Evolutionary conservation across 805 yeast genomes (phyloP).

Genomic region (Hanseniaspora lindneri): DNA sequence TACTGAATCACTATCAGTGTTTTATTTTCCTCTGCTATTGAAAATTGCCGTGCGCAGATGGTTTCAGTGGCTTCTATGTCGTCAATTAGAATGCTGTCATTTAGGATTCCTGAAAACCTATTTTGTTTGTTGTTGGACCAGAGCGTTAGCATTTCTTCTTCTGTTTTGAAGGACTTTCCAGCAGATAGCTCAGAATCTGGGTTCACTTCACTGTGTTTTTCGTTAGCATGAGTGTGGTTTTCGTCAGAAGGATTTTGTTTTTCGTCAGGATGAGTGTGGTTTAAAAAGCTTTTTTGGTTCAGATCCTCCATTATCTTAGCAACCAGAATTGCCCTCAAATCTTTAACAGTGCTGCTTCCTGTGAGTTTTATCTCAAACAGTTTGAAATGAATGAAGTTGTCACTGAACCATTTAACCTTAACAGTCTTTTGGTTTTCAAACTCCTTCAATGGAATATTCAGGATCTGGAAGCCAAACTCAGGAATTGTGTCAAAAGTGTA

Average conservation of each 20-base stretch:
- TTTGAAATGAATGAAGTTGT: slow-evolving; percentile 59
- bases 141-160: slow-evolving; percentile 26
- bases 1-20: slow-evolving; percentile 65
- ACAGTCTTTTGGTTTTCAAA: slow-evolving; percentile 63
- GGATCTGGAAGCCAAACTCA: slow-evolving; percentile 58
- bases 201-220: too few relatives aligned
- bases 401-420: slow-evolving; percentile 59
- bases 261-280: slow-evolving; percentile 26
- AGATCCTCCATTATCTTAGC: too few relatives aligned
- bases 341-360: slow-evolving; percentile 42
- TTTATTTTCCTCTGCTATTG: slow-evolving; percentile 28
- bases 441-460: slow-evolving; percentile 62
- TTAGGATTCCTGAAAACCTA: slow-evolving; percentile 30
- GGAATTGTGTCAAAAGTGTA: slow-evolving; percentile 30
- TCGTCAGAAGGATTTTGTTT: too few relatives aligned
- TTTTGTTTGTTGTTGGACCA: slow-evolving; percentile 39
- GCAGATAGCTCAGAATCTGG: too few relatives aligned
- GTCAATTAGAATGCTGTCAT: slow-evolving; percentile 31
- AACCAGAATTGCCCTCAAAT: slow-evolving; percentile 44
- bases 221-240: too few relatives aligned
- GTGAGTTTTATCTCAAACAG: slow-evolving; percentile 60
- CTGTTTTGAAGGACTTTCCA: background rate
- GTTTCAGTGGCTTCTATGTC: slow-evolving; percentile 37
- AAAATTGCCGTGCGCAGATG: slow-evolving; percentile 35
- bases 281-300: background rate